A percentile compares a stretch with the other conserved stretches of the same genome.
phyloP scores from a whole-genome alignment of 352 stramenopile species.

The Globisporangium cederbergense region DNA sequence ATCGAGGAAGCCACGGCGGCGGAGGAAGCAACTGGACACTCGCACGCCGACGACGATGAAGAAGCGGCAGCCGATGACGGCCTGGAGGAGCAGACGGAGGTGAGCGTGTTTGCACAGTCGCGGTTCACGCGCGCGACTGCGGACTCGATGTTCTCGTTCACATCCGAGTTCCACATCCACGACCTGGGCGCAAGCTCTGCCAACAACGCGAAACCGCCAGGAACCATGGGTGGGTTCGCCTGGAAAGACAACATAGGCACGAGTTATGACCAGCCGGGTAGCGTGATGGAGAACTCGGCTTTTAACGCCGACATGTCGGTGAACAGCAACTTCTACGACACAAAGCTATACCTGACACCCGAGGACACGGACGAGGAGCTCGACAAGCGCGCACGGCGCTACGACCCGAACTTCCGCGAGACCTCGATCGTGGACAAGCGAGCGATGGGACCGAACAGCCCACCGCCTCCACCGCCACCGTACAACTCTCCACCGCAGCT shows the following conservation, averaged over 20 bases:
- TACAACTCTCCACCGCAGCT: not conserved
- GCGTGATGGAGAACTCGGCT: conserved; percentile 13
- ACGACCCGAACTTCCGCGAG: conserved; percentile 25
- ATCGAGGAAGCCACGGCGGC: conserved; percentile 10
- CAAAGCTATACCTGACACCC: conserved; percentile 26
- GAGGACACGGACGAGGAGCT: conserved; percentile 34
- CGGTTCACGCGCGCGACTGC: conserved; percentile 44
- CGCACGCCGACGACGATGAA: conserved; percentile 26
- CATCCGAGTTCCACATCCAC: conserved; percentile 23
- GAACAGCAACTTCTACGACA: conserved; percentile 31
- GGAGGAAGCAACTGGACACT: conserved; percentile 13
- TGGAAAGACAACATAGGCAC: conserved; percentile 12
- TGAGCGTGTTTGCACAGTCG: conserved; percentile 53
- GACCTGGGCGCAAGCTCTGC: conserved; percentile 18
- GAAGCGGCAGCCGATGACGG: conserved; percentile 21
- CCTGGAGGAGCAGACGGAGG: conserved; percentile 51
- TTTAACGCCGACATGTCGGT: conserved; percentile 18
- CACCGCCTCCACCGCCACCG: conserved; percentile 9
- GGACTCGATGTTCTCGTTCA: conserved; percentile 29
- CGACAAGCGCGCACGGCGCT: conserved; percentile 34
- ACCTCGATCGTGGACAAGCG: not conserved
- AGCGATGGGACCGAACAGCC: not conserved
- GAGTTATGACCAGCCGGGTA: conserved; percentile 1
- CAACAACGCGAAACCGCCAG: not conserved
- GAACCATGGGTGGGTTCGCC: not conserved